Percentiles rank a stretch among this genome's conserved stretches.
phyloP scores from a whole-genome alignment of 768 basidiomycete species.

The Vararia minispora region DNA sequence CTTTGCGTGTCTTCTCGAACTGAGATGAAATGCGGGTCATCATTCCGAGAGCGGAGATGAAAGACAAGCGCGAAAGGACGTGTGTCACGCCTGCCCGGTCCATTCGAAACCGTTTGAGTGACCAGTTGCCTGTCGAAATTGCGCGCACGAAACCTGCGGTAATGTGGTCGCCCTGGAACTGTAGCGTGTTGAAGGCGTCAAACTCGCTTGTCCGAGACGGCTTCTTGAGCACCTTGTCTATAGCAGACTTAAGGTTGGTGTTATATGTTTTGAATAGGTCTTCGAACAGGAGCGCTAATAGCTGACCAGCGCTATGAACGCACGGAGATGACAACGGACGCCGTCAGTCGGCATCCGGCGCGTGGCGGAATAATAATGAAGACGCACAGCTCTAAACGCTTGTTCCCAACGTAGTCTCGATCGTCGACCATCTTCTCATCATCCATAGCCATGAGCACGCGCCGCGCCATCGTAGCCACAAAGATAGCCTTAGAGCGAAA shows the following conservation, averaged over 20 bases:
- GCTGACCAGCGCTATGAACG: conserved; percentile 76
- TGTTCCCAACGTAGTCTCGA: conserved; percentile 98
- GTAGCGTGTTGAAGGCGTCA: conserved; percentile 90
- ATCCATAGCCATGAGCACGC: conserved; percentile 93
- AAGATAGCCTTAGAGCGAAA: conserved; percentile 93
- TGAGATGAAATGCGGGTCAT: conserved; percentile 99
- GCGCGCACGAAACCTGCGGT: conserved; percentile 94
- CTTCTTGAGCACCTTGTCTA: conserved; percentile 97
- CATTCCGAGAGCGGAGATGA: conserved; percentile 98
- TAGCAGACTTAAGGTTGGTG: conserved; percentile 84
- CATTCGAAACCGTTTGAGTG: conserved; percentile 98
- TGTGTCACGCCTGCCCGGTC: conserved; percentile 98
- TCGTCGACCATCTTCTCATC: conserved; percentile 98
- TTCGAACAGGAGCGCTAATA: conserved; percentile 91
- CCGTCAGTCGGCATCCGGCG: neutral
- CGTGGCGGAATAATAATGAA: conserved; percentile 3
- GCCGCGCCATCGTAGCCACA: conserved; percentile 92
- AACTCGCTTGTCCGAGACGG: conserved; percentile 90
- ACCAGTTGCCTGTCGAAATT: conserved; percentile 99
- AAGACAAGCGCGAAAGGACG: conserved; percentile 88
- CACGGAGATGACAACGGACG: conserved; percentile 7
- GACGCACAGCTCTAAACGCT: conserved; percentile 89
- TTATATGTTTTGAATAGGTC: conserved; percentile 99
- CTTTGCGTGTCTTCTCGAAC: conserved; percentile 98
- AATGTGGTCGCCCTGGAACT: conserved; percentile 93